Percentiles rank a stretch among this genome's conserved stretches.
phyloP scores from a whole-genome alignment of 257 asterid genomes.

The Solanum pinnatisectum region DNA sequence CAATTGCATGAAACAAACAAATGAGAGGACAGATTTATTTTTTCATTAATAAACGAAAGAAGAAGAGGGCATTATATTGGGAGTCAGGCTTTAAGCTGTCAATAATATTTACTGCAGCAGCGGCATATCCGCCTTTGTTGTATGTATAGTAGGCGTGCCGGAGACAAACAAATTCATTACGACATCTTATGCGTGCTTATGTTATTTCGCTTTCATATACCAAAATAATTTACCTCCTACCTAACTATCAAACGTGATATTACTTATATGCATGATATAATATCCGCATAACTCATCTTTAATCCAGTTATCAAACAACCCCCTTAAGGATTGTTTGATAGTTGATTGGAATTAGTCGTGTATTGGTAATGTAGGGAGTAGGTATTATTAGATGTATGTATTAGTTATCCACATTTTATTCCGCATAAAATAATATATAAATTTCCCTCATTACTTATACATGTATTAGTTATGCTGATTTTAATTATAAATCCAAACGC shows the following conservation, averaged over 20 bases:
- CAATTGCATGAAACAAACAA: neutral
- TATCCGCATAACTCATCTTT: neutral
- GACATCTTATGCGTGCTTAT: neutral
- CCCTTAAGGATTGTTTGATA: too few relatives aligned
- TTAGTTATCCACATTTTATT: neutral
- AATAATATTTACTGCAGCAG: neutral
- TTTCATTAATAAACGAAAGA: neutral
- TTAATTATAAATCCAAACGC: neutral
- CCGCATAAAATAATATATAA: neutral
- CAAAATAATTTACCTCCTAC: too few relatives aligned
- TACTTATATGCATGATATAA: neutral
- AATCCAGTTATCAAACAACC: too few relatives aligned
- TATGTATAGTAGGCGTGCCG: neutral
- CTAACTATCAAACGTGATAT: too few relatives aligned
- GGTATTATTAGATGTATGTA: neutral
- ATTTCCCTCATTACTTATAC: too few relatives aligned
- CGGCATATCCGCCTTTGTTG: slow-evolving; percentile 20
- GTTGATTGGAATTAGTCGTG: neutral
- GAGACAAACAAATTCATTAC: neutral
- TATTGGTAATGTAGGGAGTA: neutral
- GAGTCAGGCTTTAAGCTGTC: neutral
- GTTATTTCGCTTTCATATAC: neutral
- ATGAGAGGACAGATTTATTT: neutral
- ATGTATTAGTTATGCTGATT: neutral
- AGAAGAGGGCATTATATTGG: neutral